These are phyloP conservation scores for Dissophora globulifera DNA, from an alignment of 192 early-diverging fungal species.

Conservation along the genomic window DNA sequence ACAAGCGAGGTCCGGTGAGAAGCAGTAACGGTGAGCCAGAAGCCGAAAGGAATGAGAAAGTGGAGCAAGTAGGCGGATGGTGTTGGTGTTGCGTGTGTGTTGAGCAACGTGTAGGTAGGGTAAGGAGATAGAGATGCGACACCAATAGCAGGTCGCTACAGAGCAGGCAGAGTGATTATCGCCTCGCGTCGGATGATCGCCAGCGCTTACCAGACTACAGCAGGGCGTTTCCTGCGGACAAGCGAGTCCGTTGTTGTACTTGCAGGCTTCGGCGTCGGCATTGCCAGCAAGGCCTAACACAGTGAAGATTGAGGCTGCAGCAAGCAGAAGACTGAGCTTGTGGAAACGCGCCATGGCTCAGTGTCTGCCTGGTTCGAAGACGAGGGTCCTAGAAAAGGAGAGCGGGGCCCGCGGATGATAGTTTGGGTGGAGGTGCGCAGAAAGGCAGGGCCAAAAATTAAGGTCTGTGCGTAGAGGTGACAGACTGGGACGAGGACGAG, in stretches of 20 bases:
- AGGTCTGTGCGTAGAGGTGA: slow-evolving; percentile 30
- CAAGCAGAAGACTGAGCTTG: slow-evolving; percentile 43
- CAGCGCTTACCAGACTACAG: slow-evolving; percentile 42
- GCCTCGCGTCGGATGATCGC: too few species aligned
- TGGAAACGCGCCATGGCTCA: slow-evolving; percentile 34
- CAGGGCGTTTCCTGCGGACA: slow-evolving; percentile 45
- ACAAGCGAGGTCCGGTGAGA: too few species aligned
- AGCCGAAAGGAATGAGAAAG: too few species aligned
- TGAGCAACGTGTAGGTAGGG: too few species aligned
- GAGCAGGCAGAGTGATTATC: too few species aligned
- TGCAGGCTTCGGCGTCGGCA: slow-evolving; percentile 35
- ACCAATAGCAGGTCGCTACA: too few species aligned
- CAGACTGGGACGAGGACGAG: slow-evolving; percentile 20
- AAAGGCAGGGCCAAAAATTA: slow-evolving; percentile 22
- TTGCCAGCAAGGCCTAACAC: slow-evolving; percentile 3
- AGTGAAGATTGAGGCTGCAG: slow-evolving; percentile 38
- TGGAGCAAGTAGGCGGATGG: too few species aligned
- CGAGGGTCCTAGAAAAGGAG: neutral
- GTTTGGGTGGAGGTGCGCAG: slow-evolving; percentile 14
- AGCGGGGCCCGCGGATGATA: slow-evolving; percentile 4
- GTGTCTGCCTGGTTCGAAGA: too few species aligned
- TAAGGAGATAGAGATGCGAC: too few species aligned
- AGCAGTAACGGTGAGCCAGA: too few species aligned
- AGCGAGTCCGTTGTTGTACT: slow-evolving; percentile 25
- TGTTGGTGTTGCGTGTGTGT: too few species aligned